These are phyloP conservation scores for Exophiala mesophila DNA, from an alignment of 2,329 filamentous ascomycete genomes.

Conservation along the genomic window DNA sequence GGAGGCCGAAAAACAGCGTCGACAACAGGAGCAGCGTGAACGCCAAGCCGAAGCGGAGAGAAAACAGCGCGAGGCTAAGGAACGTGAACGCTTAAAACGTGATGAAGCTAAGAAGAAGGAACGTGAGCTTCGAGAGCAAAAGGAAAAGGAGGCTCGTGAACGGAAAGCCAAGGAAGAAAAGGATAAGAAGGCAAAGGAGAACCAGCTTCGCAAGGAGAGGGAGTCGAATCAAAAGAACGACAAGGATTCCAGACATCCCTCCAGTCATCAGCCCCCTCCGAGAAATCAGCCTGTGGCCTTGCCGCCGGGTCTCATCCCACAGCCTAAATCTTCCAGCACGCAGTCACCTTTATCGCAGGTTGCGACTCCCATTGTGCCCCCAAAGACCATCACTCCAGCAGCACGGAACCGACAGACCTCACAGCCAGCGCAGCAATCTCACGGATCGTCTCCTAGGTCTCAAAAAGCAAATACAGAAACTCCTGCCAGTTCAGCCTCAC, in stretches of 20 bases:
- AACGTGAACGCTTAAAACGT: slow-evolving; percentile 72
- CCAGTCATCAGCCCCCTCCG: slow-evolving; percentile 13
- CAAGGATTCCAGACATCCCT: slow-evolving; percentile 46
- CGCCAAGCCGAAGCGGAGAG: slow-evolving; percentile 80
- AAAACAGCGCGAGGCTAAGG: slow-evolving; percentile 73
- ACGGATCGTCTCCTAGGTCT: slow-evolving; percentile 60
- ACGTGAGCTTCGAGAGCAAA: slow-evolving; percentile 54
- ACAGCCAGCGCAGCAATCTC: slow-evolving; percentile 73
- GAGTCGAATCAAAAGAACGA: slow-evolving; percentile 47
- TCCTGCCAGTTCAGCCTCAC: slow-evolving; percentile 60
- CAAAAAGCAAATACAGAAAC: slow-evolving; percentile 47
- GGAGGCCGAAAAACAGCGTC: slow-evolving; percentile 76
- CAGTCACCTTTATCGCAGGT: slow-evolving; percentile 75
- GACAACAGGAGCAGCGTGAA: slow-evolving; percentile 78
- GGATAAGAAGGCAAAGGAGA: slow-evolving; percentile 49
- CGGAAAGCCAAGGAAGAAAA: slow-evolving; percentile 57
- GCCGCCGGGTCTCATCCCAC: slow-evolving; percentile 49
- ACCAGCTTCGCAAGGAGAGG: slow-evolving; percentile 53
- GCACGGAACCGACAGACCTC: slow-evolving; percentile 71
- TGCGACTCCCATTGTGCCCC: slow-evolving; percentile 75
- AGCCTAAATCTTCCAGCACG: slow-evolving; percentile 49
- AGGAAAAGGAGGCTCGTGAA: slow-evolving; percentile 72
- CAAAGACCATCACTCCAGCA: slow-evolving; percentile 76
- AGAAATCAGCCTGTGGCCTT: slow-evolving; percentile 36
- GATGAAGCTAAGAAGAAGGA: slow-evolving; percentile 72